phyloP scores from a whole-genome alignment of 2,329 filamentous ascomycete genomes.

The Purpureocillium takamizusanense region DNA sequence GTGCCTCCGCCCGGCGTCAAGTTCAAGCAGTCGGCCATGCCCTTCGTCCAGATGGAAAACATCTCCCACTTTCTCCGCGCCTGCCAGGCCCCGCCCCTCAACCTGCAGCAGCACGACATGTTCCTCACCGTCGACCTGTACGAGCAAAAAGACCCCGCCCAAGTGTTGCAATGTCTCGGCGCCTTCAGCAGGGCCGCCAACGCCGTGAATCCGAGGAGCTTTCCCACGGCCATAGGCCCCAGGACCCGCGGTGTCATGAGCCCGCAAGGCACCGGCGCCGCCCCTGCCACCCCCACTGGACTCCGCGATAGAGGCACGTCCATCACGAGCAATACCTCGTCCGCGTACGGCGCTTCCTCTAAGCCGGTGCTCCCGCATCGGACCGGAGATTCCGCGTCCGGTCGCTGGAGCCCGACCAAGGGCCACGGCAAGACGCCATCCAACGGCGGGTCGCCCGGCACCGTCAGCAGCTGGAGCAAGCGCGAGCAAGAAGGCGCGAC shows the following conservation, averaged over 20 bases:
- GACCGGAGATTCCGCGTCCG: conserved; percentile 45
- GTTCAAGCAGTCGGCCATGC: conserved; percentile 90
- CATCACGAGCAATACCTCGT: conserved; percentile 50
- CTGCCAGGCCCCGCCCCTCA: conserved; percentile 76
- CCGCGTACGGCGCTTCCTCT: conserved; percentile 27
- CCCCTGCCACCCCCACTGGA: conserved; percentile 34
- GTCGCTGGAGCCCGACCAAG: conserved; percentile 55
- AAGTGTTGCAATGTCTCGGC: conserved; percentile 85
- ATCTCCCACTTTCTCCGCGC: conserved; percentile 91
- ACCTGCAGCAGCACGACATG: conserved; percentile 84
- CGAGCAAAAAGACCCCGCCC: conserved; percentile 90
- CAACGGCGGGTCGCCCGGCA: conserved; percentile 40
- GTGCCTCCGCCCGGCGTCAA: conserved; percentile 70
- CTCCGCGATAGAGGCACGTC: conserved; percentile 40
- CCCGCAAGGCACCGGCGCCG: conserved; percentile 53
- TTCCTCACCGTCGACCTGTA: conserved; percentile 96
- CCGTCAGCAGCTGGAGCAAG: conserved; percentile 84
- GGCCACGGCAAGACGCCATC: conserved; percentile 34
- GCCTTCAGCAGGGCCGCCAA: conserved; percentile 87
- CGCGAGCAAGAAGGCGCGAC: conserved; percentile 72
- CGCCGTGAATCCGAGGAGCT: conserved; percentile 60
- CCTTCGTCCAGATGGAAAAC: conserved; percentile 99
- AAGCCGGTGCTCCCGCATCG: conserved; percentile 35
- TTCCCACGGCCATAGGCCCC: conserved; percentile 68
- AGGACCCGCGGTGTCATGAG: conserved; percentile 54